Evolutionary conservation across 2,329 filamentous ascomycete species (phyloP), one percentile per base, ranked within the genome.

Genomic region (Didymella exigua): DNA sequence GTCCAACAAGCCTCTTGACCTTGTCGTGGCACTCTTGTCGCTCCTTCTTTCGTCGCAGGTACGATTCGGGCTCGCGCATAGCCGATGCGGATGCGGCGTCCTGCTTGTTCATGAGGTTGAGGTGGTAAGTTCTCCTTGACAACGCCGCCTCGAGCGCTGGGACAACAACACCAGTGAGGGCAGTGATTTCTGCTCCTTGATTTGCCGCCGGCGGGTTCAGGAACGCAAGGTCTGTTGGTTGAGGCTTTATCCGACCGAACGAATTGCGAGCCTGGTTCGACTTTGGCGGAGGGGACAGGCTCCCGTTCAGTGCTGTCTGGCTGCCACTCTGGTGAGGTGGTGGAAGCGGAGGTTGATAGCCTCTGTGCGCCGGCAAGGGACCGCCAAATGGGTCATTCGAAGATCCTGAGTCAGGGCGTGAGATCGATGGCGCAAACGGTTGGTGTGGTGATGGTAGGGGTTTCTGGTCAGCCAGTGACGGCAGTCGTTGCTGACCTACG

Each of bases 111-210:
- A 62, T 62, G 33, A 84, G 80, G 43, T 82, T 81, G 48, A 88
- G 75, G 49, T 83, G 80, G 63, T 84, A 83, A 23, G 79, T 78
- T 48, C 95, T 89, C 46, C 95, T 85, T 72, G 92, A 91, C 18
- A 98, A 85, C 7, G 95, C 92, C 63, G 95, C 90, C 75, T 96
- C 92, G 2, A 99, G 83, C 2, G 95, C 93, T 0, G 95, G 95
- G 59, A 98, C 87, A 31, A 99, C 91, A 45, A 99, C 93, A 63
- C 93, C 91, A 69, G 89, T 91, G 1, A 97, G 82, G 2, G 93
- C 92, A 48, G 96, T 95, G 19, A 96, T 83, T 54, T 96, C 89
- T 11, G 84, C 70, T 0, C 86, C 83, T 1, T 84, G 80, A 6
- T 49, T 55, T 81, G 82, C 21, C 81, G 79, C 18, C 82, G 79